Evolutionary conservation across 441 rosid genomes (phyloP), one percentile per base, ranked within the genome.

Genomic region (Mallotus japonicus): DNA sequence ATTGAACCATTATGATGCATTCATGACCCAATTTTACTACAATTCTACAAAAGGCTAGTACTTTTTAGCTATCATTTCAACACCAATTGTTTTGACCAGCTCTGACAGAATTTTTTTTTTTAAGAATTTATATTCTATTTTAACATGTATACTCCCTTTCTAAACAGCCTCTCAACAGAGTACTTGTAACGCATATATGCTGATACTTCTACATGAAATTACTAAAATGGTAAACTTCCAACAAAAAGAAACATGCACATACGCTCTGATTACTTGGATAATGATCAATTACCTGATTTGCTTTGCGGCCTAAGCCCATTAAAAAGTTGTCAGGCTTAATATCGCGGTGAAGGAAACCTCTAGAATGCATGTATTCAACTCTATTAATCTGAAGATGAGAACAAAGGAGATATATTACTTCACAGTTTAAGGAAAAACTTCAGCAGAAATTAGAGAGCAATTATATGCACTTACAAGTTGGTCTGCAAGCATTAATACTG

Each of bases 331-430:
- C 99, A 71, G 99, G 99, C 85, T 94, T 94, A 81, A 94, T 92
- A 83, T 94, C 99, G 72, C 99, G 94, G 79, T 94, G 99, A 85
- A 94, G 99, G 82, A 94, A 90, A 65, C 97, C 97, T 71, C 92
- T 88, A 49, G 97, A 92, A 71, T 94, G 99, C 97, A 94, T 90
- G 71, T 88, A 92, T 67, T 94, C 99, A 24, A 94, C 85, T 86
- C 97, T 89, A 81, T 89, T 90, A 73, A 94, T 92, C 99, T 90
- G 80, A 77, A 42, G 22, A 9, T 8, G 54, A 47, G 59, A 28
- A 15, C 76, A 62, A 44, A 44, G 3, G 20, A 73, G 12, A 49
- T 71, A 28, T 37, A 70, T 49, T 49, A 19, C 69, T 65, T 69
- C 55, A 59, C 20, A 50, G 70, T 62, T 61, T 32, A 2, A 56